These are phyloP conservation scores for Eremochloa ophiuroides DNA, from an alignment of 176 grass and related monocot species.

Conservation along the genomic window DNA sequence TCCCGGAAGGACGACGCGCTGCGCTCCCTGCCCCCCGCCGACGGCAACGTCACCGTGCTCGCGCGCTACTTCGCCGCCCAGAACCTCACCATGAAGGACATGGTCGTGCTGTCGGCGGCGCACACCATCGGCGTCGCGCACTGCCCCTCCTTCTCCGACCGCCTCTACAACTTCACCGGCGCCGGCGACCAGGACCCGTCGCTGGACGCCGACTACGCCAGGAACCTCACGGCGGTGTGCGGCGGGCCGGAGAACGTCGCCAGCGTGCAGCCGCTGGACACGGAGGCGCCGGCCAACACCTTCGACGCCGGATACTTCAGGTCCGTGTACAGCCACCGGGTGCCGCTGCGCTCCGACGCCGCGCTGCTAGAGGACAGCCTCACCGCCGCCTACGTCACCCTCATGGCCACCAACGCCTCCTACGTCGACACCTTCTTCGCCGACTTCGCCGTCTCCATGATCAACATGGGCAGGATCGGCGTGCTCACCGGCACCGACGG, in stretches of 20 bases:
- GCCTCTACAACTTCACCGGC: conserved; percentile 60
- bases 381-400: conserved; percentile 35
- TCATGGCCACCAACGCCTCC: conserved; percentile 43
- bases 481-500: conserved; percentile 44
- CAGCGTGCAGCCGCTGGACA: conserved; percentile 31
- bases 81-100: conserved; percentile 66
- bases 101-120: conserved; percentile 56
- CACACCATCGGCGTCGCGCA: conserved; percentile 66
- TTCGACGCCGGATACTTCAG: conserved; percentile 57
- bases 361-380: conserved; percentile 50
- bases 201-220: conserved; percentile 30
- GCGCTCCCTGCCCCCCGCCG: conserved; percentile 28
- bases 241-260: not conserved
- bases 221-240: conserved; percentile 21
- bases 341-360: conserved; percentile 41
- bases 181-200: conserved; percentile 39
- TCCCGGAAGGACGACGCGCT: conserved; percentile 35
- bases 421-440: conserved; percentile 39
- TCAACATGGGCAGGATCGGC: conserved; percentile 52
- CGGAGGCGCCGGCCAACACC: not conserved
- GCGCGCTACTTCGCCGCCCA: conserved; percentile 36
- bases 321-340: conserved; percentile 12
- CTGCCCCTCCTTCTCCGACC: conserved; percentile 41
- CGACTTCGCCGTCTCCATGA: conserved; percentile 60
- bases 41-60: conserved; percentile 48